These are phyloP conservation scores for Alternaria metachromatica DNA, from an alignment of 2,329 filamentous ascomycete genomes.

Conservation along the genomic window DNA sequence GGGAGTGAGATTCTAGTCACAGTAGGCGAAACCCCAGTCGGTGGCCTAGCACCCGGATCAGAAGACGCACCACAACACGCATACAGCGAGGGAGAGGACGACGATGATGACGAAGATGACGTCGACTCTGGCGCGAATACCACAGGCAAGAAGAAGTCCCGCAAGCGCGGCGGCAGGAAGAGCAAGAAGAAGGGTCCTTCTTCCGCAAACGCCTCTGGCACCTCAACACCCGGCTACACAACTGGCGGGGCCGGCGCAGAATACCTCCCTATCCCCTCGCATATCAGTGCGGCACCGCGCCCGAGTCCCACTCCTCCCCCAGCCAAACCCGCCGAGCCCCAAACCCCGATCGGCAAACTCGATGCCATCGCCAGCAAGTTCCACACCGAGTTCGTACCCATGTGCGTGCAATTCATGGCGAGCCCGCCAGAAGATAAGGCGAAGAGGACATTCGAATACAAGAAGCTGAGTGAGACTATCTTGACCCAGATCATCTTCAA, in stretches of 20 bases:
- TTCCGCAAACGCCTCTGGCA: slow-evolving; percentile 49
- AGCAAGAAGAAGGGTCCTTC: slow-evolving; percentile 55
- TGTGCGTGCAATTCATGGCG: slow-evolving; percentile 67
- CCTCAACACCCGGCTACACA: slow-evolving; percentile 52
- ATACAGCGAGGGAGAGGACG: slow-evolving; percentile 47
- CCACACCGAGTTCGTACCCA: slow-evolving; percentile 67
- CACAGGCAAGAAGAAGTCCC: slow-evolving; percentile 42
- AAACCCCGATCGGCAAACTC: slow-evolving; percentile 63
- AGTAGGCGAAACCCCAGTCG: slow-evolving; percentile 59
- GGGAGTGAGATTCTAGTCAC: slow-evolving; percentile 66
- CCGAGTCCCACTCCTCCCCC: slow-evolving; percentile 46
- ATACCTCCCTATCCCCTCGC: slow-evolving; percentile 47
- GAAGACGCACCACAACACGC: slow-evolving; percentile 41
- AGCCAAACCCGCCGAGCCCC: slow-evolving; percentile 32
- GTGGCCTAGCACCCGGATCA: slow-evolving; percentile 46
- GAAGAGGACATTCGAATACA: slow-evolving; percentile 76
- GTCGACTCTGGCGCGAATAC: slow-evolving; percentile 37
- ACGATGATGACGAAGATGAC: slow-evolving; percentile 47
- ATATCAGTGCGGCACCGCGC: slow-evolving; percentile 42
- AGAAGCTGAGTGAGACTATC: slow-evolving; percentile 75
- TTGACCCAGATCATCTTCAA: slow-evolving; percentile 79
- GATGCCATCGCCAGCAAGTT: slow-evolving; percentile 71
- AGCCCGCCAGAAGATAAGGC: slow-evolving; percentile 66
- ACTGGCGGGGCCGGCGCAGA: slow-evolving; percentile 42
- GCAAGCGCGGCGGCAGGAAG: slow-evolving; percentile 49